Base-by-base conservation (phyloP, 2,329 filamentous ascomycete species). In the Fusarium sp. region DNA sequence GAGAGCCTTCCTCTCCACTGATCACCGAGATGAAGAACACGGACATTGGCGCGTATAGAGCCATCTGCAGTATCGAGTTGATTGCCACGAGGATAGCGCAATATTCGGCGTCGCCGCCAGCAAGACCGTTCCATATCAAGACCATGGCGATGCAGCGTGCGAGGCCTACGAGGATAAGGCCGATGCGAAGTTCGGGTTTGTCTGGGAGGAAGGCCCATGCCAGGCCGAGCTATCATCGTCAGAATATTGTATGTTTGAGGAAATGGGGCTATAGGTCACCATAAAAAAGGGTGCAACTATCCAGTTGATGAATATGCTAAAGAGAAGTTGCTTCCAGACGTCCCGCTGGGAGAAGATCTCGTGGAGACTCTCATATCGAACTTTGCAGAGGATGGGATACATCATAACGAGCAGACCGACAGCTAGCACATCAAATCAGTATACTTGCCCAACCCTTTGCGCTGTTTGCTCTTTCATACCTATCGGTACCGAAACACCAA, bases 321-420 rank as follows among this genome's bases (percentile, higher is more conserved):
- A 93, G 0, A 80, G 84, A n/a, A 97, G 89, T 80, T 97, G 94
- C 57, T 90, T 89, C 94, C 93, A 97, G 5, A 97, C 84, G 2
- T 85, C 84, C 6, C 86, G 85, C 6, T 90, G 85, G 5, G 83
- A 80, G 66, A 96, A 88, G 8, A 94, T 84, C 6, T 88, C 83
- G 80, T 94, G 93, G 15, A 97, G 83, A 0, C 89, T 88, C 80
- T 97, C 94, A 81, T 90, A 96, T 44, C 90, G 90, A 10, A 97
- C 92, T 81, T 96, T 96, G 87, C 94, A 97, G 1, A 97, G 85
- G 67, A 97, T 97, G 0, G 94, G 95, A 78, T 96, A 97, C 94
- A 97, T 97, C 94, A 97, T 97, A 46, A 97, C 91, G 3, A 97
- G 86, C 2, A 97, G 83, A 0, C 94, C 94, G 53, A 97, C 84